Evolutionary conservation across 139 green algal species (phyloP).

Genomic region (Closterium sp.): DNA sequence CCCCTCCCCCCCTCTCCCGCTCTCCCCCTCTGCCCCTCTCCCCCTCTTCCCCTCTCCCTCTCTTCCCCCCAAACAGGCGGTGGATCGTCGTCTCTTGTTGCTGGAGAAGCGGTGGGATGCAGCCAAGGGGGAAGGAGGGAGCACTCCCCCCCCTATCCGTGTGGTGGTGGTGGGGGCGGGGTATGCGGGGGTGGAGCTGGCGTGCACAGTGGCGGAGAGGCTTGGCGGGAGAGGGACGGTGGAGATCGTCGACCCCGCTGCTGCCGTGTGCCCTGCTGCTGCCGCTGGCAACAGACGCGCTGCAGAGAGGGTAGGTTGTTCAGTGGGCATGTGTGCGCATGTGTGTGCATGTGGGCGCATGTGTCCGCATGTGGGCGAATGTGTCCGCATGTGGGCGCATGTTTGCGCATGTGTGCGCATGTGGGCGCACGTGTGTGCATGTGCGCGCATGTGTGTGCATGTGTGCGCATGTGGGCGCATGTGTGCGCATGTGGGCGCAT

Average conservation of each 20-base stretch:
- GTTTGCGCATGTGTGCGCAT: background rate
- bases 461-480: constrained; percentile 1
- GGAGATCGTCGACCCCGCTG: background rate
- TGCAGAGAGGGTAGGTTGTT: background rate
- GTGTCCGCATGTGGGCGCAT: background rate
- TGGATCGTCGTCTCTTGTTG: background rate
- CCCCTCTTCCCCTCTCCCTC: background rate
- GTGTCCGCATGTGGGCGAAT: background rate
- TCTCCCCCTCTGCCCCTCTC: too few species aligned
- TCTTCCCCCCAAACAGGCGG: background rate
- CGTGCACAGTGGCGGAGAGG: background rate
- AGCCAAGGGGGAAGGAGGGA: background rate
- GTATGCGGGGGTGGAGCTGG: background rate
- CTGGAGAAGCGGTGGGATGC: background rate
- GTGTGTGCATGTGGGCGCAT: background rate
- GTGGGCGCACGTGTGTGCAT: constrained; percentile 5
- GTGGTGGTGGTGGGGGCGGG: background rate
- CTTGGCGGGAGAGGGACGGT: background rate
- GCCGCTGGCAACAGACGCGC: background rate
- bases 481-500: constrained; percentile 1
- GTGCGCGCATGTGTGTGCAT: constrained; percentile 2
- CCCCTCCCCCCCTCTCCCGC: too few species aligned
- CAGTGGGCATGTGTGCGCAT: background rate
- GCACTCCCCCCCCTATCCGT: background rate
- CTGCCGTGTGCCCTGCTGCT: background rate